These are phyloP conservation scores for Obba rivulosa DNA, from an alignment of 768 basidiomycete species.

Conservation along the genomic window DNA sequence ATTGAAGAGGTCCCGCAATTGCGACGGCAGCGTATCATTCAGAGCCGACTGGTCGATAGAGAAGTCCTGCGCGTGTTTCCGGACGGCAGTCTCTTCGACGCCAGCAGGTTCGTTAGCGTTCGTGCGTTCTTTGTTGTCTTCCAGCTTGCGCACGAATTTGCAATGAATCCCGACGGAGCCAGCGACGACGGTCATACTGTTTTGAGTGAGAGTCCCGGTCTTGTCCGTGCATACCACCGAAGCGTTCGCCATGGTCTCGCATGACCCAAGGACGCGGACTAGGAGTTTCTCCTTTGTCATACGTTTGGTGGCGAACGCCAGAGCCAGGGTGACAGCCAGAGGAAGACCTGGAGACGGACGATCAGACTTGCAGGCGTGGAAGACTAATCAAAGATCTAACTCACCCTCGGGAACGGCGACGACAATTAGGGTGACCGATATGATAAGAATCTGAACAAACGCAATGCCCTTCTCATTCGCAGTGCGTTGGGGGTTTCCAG, in stretches of 20 bases:
- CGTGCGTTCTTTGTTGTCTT: slow-evolving; percentile 63
- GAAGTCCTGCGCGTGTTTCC: slow-evolving; percentile 66
- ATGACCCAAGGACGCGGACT: slow-evolving; percentile 92
- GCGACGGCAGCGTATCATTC: slow-evolving; percentile 54
- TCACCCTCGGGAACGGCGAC: slow-evolving; percentile 82
- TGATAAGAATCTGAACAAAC: slow-evolving; percentile 92
- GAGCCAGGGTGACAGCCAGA: slow-evolving; percentile 90
- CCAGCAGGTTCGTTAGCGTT: slow-evolving; percentile 46
- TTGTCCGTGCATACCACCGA: slow-evolving; percentile 96
- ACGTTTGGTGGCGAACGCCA: slow-evolving; percentile 96
- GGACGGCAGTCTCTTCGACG: slow-evolving; percentile 19
- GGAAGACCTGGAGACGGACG: slow-evolving; percentile 66
- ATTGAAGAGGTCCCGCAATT: slow-evolving; percentile 67
- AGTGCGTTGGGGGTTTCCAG: slow-evolving; percentile 52
- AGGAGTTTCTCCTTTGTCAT: slow-evolving; percentile 95
- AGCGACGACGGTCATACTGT: slow-evolving; percentile 93
- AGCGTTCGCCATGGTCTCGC: slow-evolving; percentile 98
- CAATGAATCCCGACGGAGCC: slow-evolving; percentile 91
- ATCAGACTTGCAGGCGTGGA: slow-evolving; percentile 2
- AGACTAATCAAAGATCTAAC: slow-evolving; percentile 5
- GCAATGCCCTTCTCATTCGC: slow-evolving; percentile 80
- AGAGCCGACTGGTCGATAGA: slow-evolving; percentile 77
- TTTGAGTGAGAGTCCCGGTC: slow-evolving; percentile 94
- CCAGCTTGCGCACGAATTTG: slow-evolving; percentile 82
- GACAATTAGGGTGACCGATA: slow-evolving; percentile 87